phyloP scores from a whole-genome alignment of 257 asterid genomes.

The Nicotiana paniculata region DNA sequence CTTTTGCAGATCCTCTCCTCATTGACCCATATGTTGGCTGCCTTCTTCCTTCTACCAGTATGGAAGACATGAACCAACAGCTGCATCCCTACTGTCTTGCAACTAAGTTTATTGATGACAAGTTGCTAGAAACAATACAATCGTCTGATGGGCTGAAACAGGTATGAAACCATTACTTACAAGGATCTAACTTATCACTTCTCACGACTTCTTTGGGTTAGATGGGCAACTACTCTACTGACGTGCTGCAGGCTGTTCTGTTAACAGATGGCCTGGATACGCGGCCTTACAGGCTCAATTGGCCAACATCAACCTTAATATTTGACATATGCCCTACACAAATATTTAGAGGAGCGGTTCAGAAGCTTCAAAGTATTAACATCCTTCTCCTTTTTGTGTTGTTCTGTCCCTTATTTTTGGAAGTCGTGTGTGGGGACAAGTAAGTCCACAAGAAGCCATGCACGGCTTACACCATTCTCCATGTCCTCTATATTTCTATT shows the following conservation, averaged over 20 bases:
- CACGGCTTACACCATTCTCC: neutral
- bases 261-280: conserved; percentile 90
- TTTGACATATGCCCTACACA: conserved; percentile 58
- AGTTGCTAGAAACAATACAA: conserved; percentile 36
- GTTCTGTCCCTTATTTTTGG: neutral
- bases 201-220: neutral
- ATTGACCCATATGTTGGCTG: conserved; percentile 72
- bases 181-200: conserved; percentile 1
- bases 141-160: conserved; percentile 55
- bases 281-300: conserved; percentile 70
- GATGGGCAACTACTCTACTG: conserved; percentile 16
- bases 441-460: neutral
- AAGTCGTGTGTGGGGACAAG: neutral
- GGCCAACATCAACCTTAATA: conserved; percentile 65
- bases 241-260: conserved; percentile 59
- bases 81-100: conserved; percentile 62
- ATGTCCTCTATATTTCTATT: neutral
- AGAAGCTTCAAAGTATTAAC: conserved; percentile 56
- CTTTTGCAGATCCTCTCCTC: conserved; percentile 59
- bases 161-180: conserved; percentile 29
- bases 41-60: conserved; percentile 37
- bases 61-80: conserved; percentile 23
- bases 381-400: neutral
- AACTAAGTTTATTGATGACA: conserved; percentile 70
- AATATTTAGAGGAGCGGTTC: conserved; percentile 35